Evolutionary conservation across 495 filamentous ascomycete species (phyloP), one percentile per base, ranked within the genome.

Genomic region (Penicillium canescens): DNA sequence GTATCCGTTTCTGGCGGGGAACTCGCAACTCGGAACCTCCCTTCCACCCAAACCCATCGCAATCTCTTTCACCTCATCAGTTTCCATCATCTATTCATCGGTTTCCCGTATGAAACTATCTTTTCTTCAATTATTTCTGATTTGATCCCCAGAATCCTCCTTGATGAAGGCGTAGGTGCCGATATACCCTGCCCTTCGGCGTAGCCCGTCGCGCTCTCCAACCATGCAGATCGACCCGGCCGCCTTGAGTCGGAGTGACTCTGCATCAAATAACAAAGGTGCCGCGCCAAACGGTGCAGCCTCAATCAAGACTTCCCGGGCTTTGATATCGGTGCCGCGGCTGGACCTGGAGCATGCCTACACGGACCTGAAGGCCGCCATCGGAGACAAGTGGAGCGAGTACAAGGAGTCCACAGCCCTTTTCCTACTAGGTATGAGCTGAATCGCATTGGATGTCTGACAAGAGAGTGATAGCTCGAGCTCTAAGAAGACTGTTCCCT

Each of bases 271-370:
- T 28, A 63, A 81, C 46, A 88, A 90, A 61, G 72, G 80, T 41
- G 75, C 88, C 50, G 80, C 80, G 49, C 71, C 82, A 38, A 81
- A 81, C 20, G 76, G 76, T 13, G 70, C 83, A 9, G 73, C 78
- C 45, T 69, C 80, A 10, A 78, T 82, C 52, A 82, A 81, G 57
- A 68, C 74, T 8, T 74, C 74, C 13, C 73, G 89, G 78, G 73
- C 77, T 70, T 49, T 80, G 45, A 90, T 87, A 60, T 82, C 83
- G 5, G 85, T 84, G 54, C 86, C 87, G 77, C 88, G 94, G 61
- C 88, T 98, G 53, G 92, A 98, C 64, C 76, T 96, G 21, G 92
- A 97, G 66, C 89, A 91, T 24, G 78, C 92, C 57, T 97, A 98
- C 66, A 87, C 89, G 34, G 84, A 87, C 55, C 80, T 98, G 41